Base-by-base conservation (phyloP, 2,329 filamentous ascomycete species). In the Parastagonospora nodorum region DNA sequence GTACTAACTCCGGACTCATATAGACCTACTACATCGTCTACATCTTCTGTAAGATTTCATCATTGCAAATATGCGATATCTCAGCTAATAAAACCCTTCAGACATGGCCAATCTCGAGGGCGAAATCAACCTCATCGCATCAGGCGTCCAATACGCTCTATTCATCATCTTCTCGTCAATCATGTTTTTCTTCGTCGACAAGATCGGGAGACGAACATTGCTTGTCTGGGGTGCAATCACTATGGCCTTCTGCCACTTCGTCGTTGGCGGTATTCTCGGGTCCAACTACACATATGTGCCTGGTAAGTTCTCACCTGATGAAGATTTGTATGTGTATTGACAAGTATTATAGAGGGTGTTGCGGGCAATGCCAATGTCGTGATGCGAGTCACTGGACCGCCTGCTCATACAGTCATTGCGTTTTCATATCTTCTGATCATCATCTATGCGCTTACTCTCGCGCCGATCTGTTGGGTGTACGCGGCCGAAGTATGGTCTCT, bases 381-480 rank as follows among this genome's bases (percentile, higher is more conserved):
- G 44, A 81, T 86, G 58, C 64, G 69, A 43, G 82, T 86, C 2
- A 72, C 63, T 0, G 84, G 82, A 14, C 52, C 75, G 0, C 77
- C 82, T 10, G 82, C 85, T 15, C 80, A 87, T 62, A 81, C 81
- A 2, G 82, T 88, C 47, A 88, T 88, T 55, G 82, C 83, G 15
- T 87, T 87, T 61, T 84, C 80, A 42, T 88, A 87, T 66, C 77
- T 88, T 12, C 78, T 88, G 50, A 83, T 87, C 61, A 78, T 86
- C 58, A 76, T 85, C 55, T 88, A 88, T 64, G 81, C 83, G 1
- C 74, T 86, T n/a, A 87, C 84, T 0, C 78, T 85, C 14, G 85
- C 84, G 0, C 84, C 84, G 0, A 82, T 86, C 2, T 83, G 80
- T 46, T 88, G 85, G 85, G 80, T 87, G 38, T 88, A 88, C 59